Base-by-base conservation (phyloP, 768 basidiomycete species). In the Calocybe gangraenosa region DNA sequence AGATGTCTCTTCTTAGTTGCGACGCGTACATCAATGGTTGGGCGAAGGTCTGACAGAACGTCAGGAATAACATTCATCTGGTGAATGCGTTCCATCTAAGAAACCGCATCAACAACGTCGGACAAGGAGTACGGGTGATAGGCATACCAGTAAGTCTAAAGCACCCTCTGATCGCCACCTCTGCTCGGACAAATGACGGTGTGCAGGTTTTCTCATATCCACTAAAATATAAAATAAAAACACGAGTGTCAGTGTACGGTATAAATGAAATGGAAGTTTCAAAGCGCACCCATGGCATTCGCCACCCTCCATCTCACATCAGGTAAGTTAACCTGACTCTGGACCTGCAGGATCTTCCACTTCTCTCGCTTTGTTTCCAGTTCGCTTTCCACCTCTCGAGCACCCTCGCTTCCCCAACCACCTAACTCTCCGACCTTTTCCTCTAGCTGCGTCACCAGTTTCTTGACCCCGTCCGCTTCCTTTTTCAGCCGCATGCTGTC, bases 21-120 rank as follows among this genome's bases (percentile, higher is more conserved):
- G 40, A 94, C 64, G 19, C 78, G 81, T 10, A 97, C 67, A 58
- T 95, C 90, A 30, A 91, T 57, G 14, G 79, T 77, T 0, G 92
- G 91, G 40, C 75, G 78, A 7, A 95, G 59, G 30, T 68, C 68
- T 0, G 88, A 80, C 14, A 97, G 61, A 9, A 94, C 67, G 58
- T 99, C 95, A 0, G 95, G 94, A 2, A 96, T 73, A 46, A 98
- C 83, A 40, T 83, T 68, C 91, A 96, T 92, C 66, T 93, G 89
- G 54, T 91, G 75, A 36, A 98, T 58, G 58, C 94, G 86, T 59
- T 96, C 89, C 92, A 96, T 96, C 87, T 93, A 58, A 6, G 25
- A 28, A 28, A n/a, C n/a, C 22, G 22, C 9, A 15, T 10, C 8
- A 19, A 40, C 25, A 22, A 8, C 36, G 18, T 44, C 7, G 19